Base-by-base conservation (phyloP, 148 eudicot species). In the Cornus controversa region DNA sequence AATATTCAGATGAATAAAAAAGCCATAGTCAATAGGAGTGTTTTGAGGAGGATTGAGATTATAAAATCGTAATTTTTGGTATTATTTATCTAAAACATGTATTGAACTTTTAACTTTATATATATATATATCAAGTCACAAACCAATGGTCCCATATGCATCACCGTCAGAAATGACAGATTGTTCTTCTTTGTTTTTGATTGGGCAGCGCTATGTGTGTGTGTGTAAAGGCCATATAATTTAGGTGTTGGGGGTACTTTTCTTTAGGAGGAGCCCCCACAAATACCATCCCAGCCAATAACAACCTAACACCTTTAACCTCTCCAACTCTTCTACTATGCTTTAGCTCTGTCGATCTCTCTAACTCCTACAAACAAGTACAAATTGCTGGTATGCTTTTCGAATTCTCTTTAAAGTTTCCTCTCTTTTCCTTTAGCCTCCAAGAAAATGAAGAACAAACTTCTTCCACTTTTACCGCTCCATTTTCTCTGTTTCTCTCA, bases 201-300 rank as follows among this genome's bases (percentile, higher is more conserved):
- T 64, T 75, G 71, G 75, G 28, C 79, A 54, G 24, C 73, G 37
- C 53, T 34, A 6, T 70, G 45, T 28, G 65, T 64, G n/a, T 29
- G 24, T 40, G n/a, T 29, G 24, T 40, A 10, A 63, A 16, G 16
- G 13, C 15, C 66, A 47, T 74, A 68, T 74, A 73, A 72, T 50
- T 50, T 50, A 16, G 57, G 20, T 11, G 15, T 50, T 77, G 77
- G 18, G 34, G 23, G 31, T 29, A 75, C 66, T 66, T 75, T 73
- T 42, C 68, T 36, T 50, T 50, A 50, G 57, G n/a, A 36, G 31
- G 20, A 77, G 72, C 79, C 80, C 82, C 82, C 84, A 70, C 73
- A 50, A 84, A 18, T 72, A 71, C 77, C 82, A 75, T 67, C n/a
- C 72, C 36, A 78, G 36, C 84, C 87, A 85, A 85, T 85, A 78